phyloP scores from a whole-genome alignment of 2,329 filamentous ascomycete genomes.

The Trichophyton rubrum region DNA sequence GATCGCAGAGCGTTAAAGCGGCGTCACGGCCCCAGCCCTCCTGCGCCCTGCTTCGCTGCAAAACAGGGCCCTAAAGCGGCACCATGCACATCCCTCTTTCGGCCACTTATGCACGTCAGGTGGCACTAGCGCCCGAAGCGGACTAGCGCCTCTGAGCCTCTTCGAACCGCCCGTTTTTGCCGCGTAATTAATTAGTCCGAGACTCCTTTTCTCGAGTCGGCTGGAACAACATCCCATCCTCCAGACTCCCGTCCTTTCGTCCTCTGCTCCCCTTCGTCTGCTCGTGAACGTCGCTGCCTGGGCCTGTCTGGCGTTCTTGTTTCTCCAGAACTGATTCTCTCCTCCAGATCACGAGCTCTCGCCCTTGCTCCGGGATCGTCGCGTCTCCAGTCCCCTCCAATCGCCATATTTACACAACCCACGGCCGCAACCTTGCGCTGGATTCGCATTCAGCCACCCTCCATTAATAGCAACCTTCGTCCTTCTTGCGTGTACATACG shows the following conservation, averaged over 20 bases:
- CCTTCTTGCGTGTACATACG: background rate
- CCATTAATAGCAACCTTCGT: background rate
- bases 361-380: background rate
- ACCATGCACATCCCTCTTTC: background rate
- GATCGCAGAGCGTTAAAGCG: background rate
- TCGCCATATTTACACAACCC: background rate
- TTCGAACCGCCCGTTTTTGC: background rate
- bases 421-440: background rate
- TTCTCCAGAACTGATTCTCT: background rate
- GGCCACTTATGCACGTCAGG: background rate
- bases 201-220: background rate
- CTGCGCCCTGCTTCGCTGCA: background rate
- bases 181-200: constrained; percentile 2
- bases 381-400: background rate
- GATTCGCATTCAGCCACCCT: background rate
- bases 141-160: background rate
- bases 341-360: background rate
- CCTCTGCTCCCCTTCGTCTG: background rate
- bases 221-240: background rate
- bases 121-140: background rate
- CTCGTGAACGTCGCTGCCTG: background rate
- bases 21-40: background rate
- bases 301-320: background rate
- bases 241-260: background rate
- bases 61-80: background rate